Evolutionary conservation across 495 filamentous ascomycete genomes (phyloP).

Genomic region (Xylaria acuta): DNA sequence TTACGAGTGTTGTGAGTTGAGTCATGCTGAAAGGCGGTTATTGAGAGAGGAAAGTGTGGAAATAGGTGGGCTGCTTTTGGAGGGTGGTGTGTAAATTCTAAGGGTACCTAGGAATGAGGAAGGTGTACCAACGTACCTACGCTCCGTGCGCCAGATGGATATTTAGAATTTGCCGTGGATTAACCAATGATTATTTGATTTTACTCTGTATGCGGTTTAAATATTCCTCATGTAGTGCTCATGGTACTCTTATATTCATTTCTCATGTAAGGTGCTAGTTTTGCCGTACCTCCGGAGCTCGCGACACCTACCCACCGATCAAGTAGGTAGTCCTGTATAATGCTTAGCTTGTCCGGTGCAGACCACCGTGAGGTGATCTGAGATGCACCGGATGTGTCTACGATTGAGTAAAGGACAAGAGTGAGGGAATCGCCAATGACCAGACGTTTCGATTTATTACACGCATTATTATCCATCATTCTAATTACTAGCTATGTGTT

Average conservation of each 20-base stretch:
- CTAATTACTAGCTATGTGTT: constrained; percentile 63
- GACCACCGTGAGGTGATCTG: background rate
- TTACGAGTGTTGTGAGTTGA: background rate
- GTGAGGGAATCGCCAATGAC: background rate
- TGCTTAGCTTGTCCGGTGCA: background rate
- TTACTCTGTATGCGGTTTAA: background rate
- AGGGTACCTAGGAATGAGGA: background rate
- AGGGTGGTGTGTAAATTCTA: background rate
- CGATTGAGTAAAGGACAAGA: background rate
- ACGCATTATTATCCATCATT: background rate
- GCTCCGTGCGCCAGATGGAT: background rate
- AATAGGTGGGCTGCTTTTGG: background rate
- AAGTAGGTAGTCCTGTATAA: background rate
- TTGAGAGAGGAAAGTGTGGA: background rate
- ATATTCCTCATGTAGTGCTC: background rate
- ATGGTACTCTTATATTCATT: background rate
- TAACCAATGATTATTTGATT: background rate
- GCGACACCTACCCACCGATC: background rate
- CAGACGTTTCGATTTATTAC: background rate
- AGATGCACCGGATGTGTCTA: background rate
- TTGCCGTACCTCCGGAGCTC: background rate
- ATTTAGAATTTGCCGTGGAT: background rate
- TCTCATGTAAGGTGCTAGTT: background rate
- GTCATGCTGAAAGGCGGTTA: background rate
- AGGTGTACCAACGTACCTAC: background rate